phyloP scores from a whole-genome alignment of 2,329 filamentous ascomycete genomes.

The Aspergillus fumigatiaffinis region DNA sequence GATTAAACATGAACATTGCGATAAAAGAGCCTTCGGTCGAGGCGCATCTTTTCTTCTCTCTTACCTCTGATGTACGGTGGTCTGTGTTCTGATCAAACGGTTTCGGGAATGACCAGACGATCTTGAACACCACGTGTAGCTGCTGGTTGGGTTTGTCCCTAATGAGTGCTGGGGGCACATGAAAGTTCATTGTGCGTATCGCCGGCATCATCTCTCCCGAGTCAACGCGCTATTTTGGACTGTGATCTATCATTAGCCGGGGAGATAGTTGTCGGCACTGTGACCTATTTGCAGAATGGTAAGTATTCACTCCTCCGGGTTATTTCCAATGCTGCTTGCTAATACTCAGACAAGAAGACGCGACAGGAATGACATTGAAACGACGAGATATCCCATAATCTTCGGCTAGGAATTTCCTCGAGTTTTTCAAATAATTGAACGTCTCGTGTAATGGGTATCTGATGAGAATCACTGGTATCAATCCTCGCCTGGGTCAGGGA shows the following conservation, averaged over 20 bases:
- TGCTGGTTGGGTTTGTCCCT: background rate
- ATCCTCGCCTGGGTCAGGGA: background rate
- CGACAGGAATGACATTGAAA: background rate
- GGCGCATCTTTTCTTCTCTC: background rate
- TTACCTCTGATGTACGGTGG: background rate
- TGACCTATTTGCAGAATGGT: conserved; percentile 24
- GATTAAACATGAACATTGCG: conserved; percentile 19
- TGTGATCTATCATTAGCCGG: conserved; percentile 1
- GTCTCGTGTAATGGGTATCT: background rate
- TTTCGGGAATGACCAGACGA: background rate
- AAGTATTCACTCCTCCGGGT: conserved; percentile 6
- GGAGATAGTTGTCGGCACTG: conserved; percentile 25
- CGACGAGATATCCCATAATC: background rate
- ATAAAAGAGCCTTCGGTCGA: conserved; percentile 2
- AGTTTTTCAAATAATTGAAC: background rate
- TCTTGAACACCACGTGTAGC: background rate
- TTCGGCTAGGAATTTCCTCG: background rate
- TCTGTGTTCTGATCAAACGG: background rate
- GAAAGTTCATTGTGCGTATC: conserved; percentile 1
- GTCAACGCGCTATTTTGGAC: background rate
- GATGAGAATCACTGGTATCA: background rate
- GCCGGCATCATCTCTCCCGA: conserved; percentile 16
- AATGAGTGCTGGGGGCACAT: background rate
- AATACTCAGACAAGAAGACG: background rate
- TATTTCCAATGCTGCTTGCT: background rate